Evolutionary conservation across 768 basidiomycete genomes (phyloP), one percentile per base, ranked within the genome.

Genomic region (Rhodosporidiobolus odoratus): DNA sequence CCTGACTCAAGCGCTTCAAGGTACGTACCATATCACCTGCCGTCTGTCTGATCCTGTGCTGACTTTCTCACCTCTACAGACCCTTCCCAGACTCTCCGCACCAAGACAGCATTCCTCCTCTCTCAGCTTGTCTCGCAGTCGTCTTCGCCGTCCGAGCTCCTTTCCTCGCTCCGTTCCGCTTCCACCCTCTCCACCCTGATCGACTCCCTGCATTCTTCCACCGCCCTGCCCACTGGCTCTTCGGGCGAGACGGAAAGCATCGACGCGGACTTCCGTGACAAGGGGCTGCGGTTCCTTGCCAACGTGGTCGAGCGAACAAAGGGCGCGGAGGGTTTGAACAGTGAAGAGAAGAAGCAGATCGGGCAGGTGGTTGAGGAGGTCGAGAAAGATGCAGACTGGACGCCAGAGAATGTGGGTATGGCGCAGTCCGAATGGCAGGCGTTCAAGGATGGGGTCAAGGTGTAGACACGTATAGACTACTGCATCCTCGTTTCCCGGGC

Each of bases 81-180:
- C 79, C 87, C 91, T 9, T 86, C 89, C 71, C 87, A 90, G 35
- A 79, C 80, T 45, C 85, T 93, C 62, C 87, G 92, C 27, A 84
- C 91, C 63, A 94, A 94, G 78, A 82, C 85, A 0, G 84, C 85
- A 6, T 93, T 92, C 80, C 84, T 94, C 25, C 82, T 94, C 45
- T 86, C 86, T 77, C 81, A 85, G 0, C 85, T 93, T 62, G 84
- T 92, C 58, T 81, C 84, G 0, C 88, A 88, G 3, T 80, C 78
- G 34, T 6, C 58, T 3, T 10, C 52, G 25, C 58, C 71, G 2
- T 10, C 59, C 12, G 25, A 58, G 13, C 58, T 69, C 54, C 16
- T 68, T 15, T 1, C 16, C 27, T 50, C 67, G 16, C 65, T 75
- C 40, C 60, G 71, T 21, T 48, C 66, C 27, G 35, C 58, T 27